phyloP scores from a whole-genome alignment of 306 rosid species.

The Citrullus mucosospermus region DNA sequence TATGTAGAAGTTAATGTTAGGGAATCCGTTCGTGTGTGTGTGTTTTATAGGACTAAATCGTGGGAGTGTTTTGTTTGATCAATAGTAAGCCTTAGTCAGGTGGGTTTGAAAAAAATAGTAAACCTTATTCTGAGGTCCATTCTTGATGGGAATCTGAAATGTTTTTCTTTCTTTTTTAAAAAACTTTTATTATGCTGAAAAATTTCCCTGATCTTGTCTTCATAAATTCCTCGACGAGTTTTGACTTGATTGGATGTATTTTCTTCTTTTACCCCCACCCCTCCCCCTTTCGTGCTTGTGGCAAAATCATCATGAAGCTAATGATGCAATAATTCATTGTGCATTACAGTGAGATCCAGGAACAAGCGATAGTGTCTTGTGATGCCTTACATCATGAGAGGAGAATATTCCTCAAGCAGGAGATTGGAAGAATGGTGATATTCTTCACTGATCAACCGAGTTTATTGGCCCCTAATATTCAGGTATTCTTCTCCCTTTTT shows the following conservation, averaged over 20 bases:
- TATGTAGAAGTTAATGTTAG: not conserved
- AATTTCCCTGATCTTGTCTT: not conserved
- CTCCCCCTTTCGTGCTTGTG: slow-evolving; percentile 1
- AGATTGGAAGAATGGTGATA: slow-evolving; percentile 94
- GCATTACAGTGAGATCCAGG: slow-evolving; percentile 85
- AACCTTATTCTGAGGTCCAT: not conserved
- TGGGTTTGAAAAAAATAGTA: not conserved
- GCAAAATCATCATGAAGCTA: slow-evolving; percentile 12
- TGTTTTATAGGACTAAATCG: not conserved
- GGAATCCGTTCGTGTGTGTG: not conserved
- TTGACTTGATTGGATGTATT: not conserved
- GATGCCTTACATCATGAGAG: slow-evolving; percentile 87
- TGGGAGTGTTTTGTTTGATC: not conserved
- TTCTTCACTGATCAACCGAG: slow-evolving; percentile 95
- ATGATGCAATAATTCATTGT: slow-evolving; percentile 13
- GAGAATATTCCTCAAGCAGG: slow-evolving; percentile 93
- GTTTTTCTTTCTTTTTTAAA: not conserved
- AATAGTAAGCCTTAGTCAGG: not conserved
- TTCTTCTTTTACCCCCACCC: not conserved
- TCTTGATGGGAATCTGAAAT: not conserved
- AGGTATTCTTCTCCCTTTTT: slow-evolving; percentile 36
- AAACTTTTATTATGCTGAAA: not conserved
- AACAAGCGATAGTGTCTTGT: slow-evolving; percentile 74
- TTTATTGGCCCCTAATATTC: slow-evolving; percentile 90
- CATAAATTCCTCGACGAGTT: not conserved